Base-by-base conservation (phyloP, 2,329 filamentous ascomycete genomes). In the Zelopaecilomyces penicillatus region DNA sequence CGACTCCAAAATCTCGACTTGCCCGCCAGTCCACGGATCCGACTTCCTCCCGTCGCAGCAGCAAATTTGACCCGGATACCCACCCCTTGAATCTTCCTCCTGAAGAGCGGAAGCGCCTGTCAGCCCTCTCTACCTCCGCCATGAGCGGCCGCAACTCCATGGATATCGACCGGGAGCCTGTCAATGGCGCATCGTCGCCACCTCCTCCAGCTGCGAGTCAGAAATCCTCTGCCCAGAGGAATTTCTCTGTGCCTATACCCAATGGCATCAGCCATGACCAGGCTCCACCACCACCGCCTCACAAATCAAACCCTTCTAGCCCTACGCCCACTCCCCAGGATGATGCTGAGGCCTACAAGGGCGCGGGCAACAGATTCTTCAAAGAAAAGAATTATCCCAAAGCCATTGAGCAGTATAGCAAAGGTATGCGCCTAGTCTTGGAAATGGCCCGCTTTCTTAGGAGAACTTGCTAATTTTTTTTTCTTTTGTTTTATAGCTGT, bases 331-430 rank as follows among this genome's bases (percentile, higher is more conserved):
- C 67, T 32, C 64, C 72, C 27, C 65, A 68, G 36, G 85, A 91
- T 43, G 87, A 96, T 61, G 88, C 91, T 28, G 93, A 98, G 68
- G 75, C 81, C 9, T 95, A 84, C 77, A 98, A 98, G 74, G 80
- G 86, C 56, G 80, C 87, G 2, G 93, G 93, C 47, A 98, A 98
- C 71, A 93, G 93, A 60, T 91, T 87, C 61, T 98, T 96, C 78
- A 97, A 96, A 72, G 87, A 90, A 52, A 87, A 85, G 62, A 87
- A 96, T 59, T 98, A 91, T 65, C 70, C 75, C 49, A 84, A 85
- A 61, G 91, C 93, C 27, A 90, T 97, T 62, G 78, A 86, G 54
- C 88, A 96, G 65, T 98, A 97, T 65, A 87, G 86, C 55, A 95
- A 95, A 79, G 91, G 91, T 95, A 73, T 61, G 63, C 49, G 36